A percentile compares a stretch with the other conserved stretches of the same genome.
phyloP scores from a whole-genome alignment of 1,284 basidiomycete species.

The Ustilago vetiveriae region DNA sequence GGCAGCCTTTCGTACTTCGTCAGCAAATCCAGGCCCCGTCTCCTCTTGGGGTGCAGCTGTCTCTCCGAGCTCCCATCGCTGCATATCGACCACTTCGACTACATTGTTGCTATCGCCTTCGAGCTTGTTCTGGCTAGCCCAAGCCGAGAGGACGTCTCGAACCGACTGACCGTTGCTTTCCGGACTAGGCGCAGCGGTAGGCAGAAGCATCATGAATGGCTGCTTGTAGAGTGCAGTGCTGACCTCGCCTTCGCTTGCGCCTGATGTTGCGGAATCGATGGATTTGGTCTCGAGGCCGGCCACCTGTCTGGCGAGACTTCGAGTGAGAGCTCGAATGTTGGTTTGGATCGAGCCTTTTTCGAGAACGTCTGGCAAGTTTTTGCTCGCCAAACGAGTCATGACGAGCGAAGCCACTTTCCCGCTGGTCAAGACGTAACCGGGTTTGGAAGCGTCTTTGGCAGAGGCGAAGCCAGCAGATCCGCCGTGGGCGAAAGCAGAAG shows the following conservation, averaged over 20 bases:
- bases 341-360: conserved; percentile 57
- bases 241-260: conserved; percentile 69
- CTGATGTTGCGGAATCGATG: conserved; percentile 68
- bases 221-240: conserved; percentile 78
- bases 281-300: conserved; percentile 82
- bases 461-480: conserved; percentile 64
- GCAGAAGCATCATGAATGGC: conserved; percentile 78
- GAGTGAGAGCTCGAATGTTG: conserved; percentile 75
- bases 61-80: conserved; percentile 68
- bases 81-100: conserved; percentile 67
- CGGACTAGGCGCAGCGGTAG: conserved; percentile 46
- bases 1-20: conserved; percentile 62
- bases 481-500: conserved; percentile 84
- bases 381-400: conserved; percentile 33
- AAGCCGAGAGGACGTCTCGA: conserved; percentile 73
- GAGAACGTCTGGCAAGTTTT: conserved; percentile 20
- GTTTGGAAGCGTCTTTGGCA: conserved; percentile 70
- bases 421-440: conserved; percentile 39
- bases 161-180: conserved; percentile 73
- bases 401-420: conserved; percentile 57
- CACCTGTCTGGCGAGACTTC: conserved; percentile 83
- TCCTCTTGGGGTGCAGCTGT: conserved; percentile 41
- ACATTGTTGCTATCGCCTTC: conserved; percentile 10
- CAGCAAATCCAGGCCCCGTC: conserved; percentile 42
- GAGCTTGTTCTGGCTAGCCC: conserved; percentile 74